phyloP scores from a whole-genome alignment of 2,329 filamentous ascomycete species.

The Fusarium praegraminearum region DNA sequence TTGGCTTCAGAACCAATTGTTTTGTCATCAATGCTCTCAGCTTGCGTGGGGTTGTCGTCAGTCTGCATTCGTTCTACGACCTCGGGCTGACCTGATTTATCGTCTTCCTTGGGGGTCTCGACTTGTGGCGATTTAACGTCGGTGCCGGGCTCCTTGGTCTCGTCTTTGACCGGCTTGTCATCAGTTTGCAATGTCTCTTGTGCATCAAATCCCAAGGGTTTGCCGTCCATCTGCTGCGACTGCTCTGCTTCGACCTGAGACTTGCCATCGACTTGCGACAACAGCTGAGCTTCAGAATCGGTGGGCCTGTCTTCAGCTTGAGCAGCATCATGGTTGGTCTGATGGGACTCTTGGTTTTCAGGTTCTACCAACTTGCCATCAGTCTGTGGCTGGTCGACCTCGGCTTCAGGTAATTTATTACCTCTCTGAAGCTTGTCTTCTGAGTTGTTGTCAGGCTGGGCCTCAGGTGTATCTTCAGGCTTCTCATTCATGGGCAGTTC shows the following conservation, averaged over 20 bases:
- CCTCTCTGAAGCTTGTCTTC: background rate
- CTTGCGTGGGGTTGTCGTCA: background rate
- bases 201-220: background rate
- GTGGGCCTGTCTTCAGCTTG: background rate
- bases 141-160: background rate
- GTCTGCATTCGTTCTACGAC: constrained; percentile 1
- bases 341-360: background rate
- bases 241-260: background rate
- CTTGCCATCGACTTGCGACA: background rate
- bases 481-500: background rate
- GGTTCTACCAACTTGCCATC: background rate
- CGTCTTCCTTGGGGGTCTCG: background rate
- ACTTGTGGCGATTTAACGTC: background rate
- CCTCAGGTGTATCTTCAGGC: background rate
- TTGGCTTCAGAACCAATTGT: background rate
- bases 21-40: background rate
- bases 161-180: background rate
- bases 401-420: too few relatives aligned
- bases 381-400: background rate
- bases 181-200: background rate
- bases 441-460: background rate
- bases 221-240: background rate
- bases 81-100: background rate
- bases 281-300: background rate
- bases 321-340: background rate